Percentiles rank a stretch among this genome's conserved stretches.
Conservation (phyloP, 768 basidiomycete species). For the Harrya chromipes region DNA sequence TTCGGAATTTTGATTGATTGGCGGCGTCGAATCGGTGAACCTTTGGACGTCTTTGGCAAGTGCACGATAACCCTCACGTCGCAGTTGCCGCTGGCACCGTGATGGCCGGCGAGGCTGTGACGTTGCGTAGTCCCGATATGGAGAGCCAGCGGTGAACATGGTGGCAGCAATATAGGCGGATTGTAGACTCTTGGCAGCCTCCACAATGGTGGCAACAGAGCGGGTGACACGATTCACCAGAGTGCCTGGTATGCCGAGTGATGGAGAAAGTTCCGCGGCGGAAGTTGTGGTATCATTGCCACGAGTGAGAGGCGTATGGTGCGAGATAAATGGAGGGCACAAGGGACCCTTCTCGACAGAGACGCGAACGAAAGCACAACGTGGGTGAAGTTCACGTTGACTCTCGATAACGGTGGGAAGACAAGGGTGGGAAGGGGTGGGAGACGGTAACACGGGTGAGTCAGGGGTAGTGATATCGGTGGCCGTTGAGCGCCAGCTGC, state of each 20-base stretch:
- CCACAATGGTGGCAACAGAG: constrained; percentile 43
- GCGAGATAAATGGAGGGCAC: constrained; percentile 8
- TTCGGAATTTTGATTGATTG: constrained; percentile 14
- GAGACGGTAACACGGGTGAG: constrained; percentile 33
- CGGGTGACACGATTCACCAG: constrained; percentile 31
- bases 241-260: constrained; percentile 7
- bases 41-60: constrained; percentile 40
- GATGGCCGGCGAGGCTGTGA: constrained; percentile 14
- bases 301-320: constrained; percentile 4
- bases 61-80: constrained; percentile 44
- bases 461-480: constrained; percentile 34
- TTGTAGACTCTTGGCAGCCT: constrained; percentile 55
- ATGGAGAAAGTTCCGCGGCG: background rate
- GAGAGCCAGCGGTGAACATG: constrained; percentile 41
- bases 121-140: constrained; percentile 17
- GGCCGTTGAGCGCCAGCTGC: constrained; percentile 38
- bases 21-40: constrained; percentile 31
- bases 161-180: constrained; percentile 55
- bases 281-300: constrained; percentile 16
- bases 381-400: constrained; percentile 37
- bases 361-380: constrained; percentile 33
- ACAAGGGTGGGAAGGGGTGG: constrained; percentile 23
- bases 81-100: constrained; percentile 14
- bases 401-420: constrained; percentile 29
- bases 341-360: constrained; percentile 39